Evolutionary conservation across 2,329 filamentous ascomycete species (phyloP).

Genomic region (Onygena corvina): DNA sequence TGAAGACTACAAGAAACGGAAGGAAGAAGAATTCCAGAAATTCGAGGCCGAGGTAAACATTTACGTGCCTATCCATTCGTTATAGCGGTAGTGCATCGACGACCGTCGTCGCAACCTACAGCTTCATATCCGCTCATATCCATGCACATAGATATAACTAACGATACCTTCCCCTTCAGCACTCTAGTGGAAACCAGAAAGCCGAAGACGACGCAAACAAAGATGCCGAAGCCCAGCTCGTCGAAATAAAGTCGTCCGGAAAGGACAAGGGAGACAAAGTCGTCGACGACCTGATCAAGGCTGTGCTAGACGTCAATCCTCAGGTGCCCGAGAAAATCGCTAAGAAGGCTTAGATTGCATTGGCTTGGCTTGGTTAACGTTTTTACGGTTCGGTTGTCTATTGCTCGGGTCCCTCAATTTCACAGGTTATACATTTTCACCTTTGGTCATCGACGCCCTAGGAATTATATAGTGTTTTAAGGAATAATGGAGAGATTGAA

Average conservation of each 20-base stretch:
- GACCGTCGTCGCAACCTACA: too few relatives aligned
- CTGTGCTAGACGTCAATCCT: conserved; percentile 75
- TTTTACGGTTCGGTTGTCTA: not conserved
- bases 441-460: not conserved
- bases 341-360: not conserved
- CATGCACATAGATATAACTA: conserved; percentile 45
- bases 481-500: not conserved
- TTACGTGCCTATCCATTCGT: too few relatives aligned
- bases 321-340: conserved; percentile 44
- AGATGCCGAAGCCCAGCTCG: conserved; percentile 69
- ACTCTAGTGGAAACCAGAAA: conserved; percentile 79
- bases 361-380: not conserved
- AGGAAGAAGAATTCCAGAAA: conserved; percentile 89
- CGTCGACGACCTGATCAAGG: conserved; percentile 66
- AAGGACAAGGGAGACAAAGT: conserved; percentile 69
- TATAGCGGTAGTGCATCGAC: too few relatives aligned
- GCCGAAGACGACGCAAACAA: conserved; percentile 67
- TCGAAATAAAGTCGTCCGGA: conserved; percentile 69
- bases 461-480: not conserved
- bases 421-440: not conserved
- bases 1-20: conserved; percentile 75
- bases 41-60: conserved; percentile 75
- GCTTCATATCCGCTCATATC: too few relatives aligned
- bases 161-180: conserved; percentile 41
- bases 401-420: not conserved